phyloP scores from a whole-genome alignment of 1,139 yeast genomes.

The Lipomyces yarrowii region DNA sequence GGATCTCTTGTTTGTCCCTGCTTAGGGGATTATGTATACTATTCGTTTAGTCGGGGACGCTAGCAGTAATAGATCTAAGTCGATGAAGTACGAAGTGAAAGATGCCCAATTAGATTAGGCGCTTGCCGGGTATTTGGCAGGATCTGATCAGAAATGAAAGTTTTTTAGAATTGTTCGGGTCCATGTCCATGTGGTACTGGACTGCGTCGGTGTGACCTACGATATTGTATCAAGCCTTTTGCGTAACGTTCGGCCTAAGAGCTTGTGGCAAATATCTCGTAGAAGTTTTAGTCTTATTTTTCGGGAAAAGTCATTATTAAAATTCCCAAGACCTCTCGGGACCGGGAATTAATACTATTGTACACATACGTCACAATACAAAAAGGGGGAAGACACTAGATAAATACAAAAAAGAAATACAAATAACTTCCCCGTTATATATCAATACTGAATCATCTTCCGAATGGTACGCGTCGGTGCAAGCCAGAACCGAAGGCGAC shows the following conservation, averaged over 20 bases:
- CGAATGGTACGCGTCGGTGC: not conserved
- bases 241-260: too few relatives aligned
- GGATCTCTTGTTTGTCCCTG: not conserved
- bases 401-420: not conserved
- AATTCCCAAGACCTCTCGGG: not conserved
- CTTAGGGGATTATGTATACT: not conserved
- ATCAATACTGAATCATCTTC: not conserved
- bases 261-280: too few relatives aligned
- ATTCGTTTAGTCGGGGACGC: not conserved
- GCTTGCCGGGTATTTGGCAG: too few relatives aligned
- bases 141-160: too few relatives aligned
- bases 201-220: too few relatives aligned
- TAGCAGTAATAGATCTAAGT: not conserved
- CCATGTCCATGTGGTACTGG: too few relatives aligned
- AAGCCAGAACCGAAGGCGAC: not conserved
- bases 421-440: not conserved
- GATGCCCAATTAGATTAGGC: too few relatives aligned
- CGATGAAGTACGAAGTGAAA: not conserved
- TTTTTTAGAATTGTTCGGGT: too few relatives aligned
- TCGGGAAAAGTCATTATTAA: too few relatives aligned
- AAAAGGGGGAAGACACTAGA: not conserved
- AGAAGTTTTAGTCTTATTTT: too few relatives aligned
- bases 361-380: slow-evolving; percentile 1
- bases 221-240: too few relatives aligned
- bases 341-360: not conserved